A percentile compares a stretch with the other conserved stretches of the same genome.
Conservation (phyloP, 106 monocot species). For the Phalaenopsis aphrodite region DNA sequence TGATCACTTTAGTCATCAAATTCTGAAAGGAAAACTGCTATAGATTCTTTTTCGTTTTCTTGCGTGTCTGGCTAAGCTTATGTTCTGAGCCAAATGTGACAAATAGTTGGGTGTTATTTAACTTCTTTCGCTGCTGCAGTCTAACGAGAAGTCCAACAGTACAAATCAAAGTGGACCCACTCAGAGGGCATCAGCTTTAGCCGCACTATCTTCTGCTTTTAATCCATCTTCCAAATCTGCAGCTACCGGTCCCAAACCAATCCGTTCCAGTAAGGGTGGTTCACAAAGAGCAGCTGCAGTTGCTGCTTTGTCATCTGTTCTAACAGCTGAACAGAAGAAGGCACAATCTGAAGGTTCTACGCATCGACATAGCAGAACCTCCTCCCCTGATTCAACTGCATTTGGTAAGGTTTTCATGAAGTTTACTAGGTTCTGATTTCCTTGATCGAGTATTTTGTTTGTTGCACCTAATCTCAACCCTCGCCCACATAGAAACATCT, state of each 20-base stretch:
- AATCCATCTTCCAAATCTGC: conserved; percentile 50
- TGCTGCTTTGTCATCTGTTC: conserved; percentile 72
- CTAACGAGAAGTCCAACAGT: conserved; percentile 25
- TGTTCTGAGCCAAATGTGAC: background rate
- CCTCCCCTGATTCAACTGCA: conserved; percentile 34
- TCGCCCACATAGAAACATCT: background rate
- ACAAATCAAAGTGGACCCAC: conserved; percentile 38
- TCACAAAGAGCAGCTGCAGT: conserved; percentile 95
- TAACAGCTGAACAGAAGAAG: conserved; percentile 65
- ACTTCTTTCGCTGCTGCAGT: conserved; percentile 16
- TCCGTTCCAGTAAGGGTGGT: conserved; percentile 33
- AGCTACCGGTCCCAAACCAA: conserved; percentile 29
- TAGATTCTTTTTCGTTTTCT: background rate
- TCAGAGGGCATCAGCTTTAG: conserved; percentile 65
- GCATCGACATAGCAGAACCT: conserved; percentile 32
- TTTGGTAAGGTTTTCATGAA: conserved; percentile 25
- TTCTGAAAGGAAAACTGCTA: background rate
- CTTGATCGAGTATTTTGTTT: too few species aligned
- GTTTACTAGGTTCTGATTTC: background rate
- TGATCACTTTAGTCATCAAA: background rate
- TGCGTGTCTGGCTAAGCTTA: background rate
- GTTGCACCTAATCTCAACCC: background rate
- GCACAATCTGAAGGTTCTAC: conserved; percentile 33
- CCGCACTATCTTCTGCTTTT: conserved; percentile 67
- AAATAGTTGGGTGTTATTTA: background rate